Evolutionary conservation across 495 filamentous ascomycete genomes (phyloP), one percentile per base, ranked within the genome.

Genomic region (Penicillium silybi): DNA sequence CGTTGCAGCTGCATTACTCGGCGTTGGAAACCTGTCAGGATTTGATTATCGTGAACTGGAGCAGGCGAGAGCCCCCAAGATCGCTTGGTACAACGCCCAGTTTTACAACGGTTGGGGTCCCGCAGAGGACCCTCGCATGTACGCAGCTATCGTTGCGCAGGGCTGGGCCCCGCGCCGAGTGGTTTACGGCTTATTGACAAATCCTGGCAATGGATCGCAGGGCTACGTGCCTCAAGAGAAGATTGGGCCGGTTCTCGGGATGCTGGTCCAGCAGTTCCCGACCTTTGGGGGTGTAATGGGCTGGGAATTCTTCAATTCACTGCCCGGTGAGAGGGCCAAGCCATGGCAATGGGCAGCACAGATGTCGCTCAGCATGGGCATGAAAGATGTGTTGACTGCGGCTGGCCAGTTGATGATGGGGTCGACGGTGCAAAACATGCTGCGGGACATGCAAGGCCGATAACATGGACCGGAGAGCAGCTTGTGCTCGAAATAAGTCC

Each of bases 81-180:
- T 92, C 34, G 74, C 69, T 16, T 95, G 89, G 82, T 93, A 93
- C 59, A 93, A 93, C 53, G 71, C 82, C 13, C 90, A 93, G 62
- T 93, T 93, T 61, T 95, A 95, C 61, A 88, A 85, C 57, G 87
- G 87, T 2, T 95, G 86, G 79, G 90, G 89, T 13, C 73, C 73
- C 23, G 73, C 88, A 20, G 73, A 74, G 11, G 76, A 74, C 54
- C 77, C 83, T 0, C 59, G 68, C n/a, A 76, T 79, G 64, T 90
- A 85, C 57, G 81, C 87, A 44, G 64, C 72, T 35, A 82, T 89
- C 46, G 65, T 92, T n/a, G 53, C 70, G 3, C 66, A 70, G 26
- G 86, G 87, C 4, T 91, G 82, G 81, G 69, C 75, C 2, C 73
- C 87, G 1, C 66, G 77, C 9, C 85, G 86, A 59, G 67, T 93